phyloP scores from a whole-genome alignment of 169 alveolate species.

The Perkinsus chesapeaki region DNA sequence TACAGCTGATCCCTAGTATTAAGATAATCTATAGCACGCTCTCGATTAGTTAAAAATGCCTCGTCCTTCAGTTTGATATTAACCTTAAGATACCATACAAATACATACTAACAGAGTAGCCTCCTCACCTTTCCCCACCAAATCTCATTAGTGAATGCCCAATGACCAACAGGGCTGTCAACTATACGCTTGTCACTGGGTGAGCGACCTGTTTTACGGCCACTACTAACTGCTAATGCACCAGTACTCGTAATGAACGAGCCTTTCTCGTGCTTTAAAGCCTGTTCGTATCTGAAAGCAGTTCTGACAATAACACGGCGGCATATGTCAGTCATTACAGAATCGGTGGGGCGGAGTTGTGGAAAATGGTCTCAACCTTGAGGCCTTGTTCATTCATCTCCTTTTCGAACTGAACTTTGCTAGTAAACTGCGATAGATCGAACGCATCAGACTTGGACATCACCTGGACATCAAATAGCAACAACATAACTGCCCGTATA shows the following conservation, averaged over 20 bases:
- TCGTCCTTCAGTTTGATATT: constrained; percentile 79
- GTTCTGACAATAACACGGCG: neutral
- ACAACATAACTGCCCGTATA: constrained; percentile 7
- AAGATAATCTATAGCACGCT: constrained; percentile 84
- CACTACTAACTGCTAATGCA: constrained; percentile 66
- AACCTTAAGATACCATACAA: constrained; percentile 26
- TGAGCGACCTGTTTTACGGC: constrained; percentile 74
- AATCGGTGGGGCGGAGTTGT: constrained; percentile 25
- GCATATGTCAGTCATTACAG: constrained; percentile 1
- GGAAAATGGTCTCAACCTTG: constrained; percentile 14
- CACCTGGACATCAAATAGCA: too few relatives aligned
- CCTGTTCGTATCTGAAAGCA: constrained; percentile 44
- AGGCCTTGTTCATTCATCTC: constrained; percentile 17
- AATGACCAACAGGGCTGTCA: constrained; percentile 51
- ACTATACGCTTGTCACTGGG: constrained; percentile 88
- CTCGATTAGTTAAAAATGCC: constrained; percentile 71
- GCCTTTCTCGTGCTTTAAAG: constrained; percentile 55
- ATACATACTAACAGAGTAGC: neutral
- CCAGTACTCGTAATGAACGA: constrained; percentile 67
- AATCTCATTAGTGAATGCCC: constrained; percentile 52
- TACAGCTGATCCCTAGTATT: constrained; percentile 70
- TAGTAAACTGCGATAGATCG: constrained; percentile 13
- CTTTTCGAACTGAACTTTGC: neutral
- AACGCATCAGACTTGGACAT: constrained; percentile 15
- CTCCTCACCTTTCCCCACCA: constrained; percentile 84